These are phyloP conservation scores for Neonectria hederae DNA, from an alignment of 2,329 filamentous ascomycete species.

Conservation along the genomic window DNA sequence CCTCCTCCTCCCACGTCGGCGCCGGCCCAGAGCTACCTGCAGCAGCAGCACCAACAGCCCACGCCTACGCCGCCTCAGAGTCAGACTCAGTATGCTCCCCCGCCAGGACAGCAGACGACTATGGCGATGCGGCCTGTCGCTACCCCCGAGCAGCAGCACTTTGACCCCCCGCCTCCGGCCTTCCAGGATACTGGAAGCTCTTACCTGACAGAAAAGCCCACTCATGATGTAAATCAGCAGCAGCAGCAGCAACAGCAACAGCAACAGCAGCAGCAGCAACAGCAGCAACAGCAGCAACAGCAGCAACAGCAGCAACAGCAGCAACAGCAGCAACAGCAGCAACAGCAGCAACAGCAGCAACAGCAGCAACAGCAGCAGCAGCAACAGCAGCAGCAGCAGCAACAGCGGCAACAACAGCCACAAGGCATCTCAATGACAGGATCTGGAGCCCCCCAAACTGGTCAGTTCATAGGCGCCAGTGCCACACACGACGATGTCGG, in stretches of 20 bases:
- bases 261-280: constrained; percentile 30
- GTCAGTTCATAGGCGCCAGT: constrained; percentile 70
- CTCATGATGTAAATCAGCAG: constrained; percentile 33
- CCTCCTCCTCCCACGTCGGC: constrained; percentile 34
- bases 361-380: constrained; percentile 35
- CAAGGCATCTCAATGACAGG: constrained; percentile 46
- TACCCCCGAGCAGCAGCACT: constrained; percentile 34
- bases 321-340: constrained; percentile 33
- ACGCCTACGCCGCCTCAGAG: constrained; percentile 39
- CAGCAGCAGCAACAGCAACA: constrained; percentile 34
- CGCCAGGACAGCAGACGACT: constrained; percentile 15
- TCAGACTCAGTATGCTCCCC: constrained; percentile 38
- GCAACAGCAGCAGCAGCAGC: constrained; percentile 33
- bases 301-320: constrained; percentile 36
- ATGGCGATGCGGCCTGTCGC: constrained; percentile 10
- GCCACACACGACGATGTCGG: constrained; percentile 83
- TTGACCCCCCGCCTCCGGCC: constrained; percentile 41
- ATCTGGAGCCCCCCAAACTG: constrained; percentile 53
- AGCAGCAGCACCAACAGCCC: constrained; percentile 37
- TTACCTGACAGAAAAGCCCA: constrained; percentile 45
- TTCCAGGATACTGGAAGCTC: constrained; percentile 32
- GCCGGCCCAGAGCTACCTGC: constrained; percentile 22
- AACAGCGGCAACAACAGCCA: constrained; percentile 38
- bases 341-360: constrained; percentile 1
- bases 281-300: constrained; percentile 33